phyloP scores from a whole-genome alignment of 805 yeast species.

The Wickerhamomyces subpelliculosus region DNA sequence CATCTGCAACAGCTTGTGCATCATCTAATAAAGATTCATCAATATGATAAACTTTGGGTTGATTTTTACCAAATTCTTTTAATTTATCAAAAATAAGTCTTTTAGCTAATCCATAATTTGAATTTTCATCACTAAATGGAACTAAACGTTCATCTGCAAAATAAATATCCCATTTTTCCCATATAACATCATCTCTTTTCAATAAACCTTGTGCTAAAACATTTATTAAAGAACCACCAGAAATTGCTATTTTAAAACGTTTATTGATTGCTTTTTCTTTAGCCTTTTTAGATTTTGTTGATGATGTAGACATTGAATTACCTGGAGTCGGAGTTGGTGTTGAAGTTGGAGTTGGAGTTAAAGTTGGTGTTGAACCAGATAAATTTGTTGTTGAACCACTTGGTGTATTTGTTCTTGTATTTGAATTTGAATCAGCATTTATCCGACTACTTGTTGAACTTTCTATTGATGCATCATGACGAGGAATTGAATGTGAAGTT shows the following conservation, averaged over 20 bases:
- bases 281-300: constrained; percentile 28
- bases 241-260: constrained; percentile 82
- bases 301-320: constrained; percentile 7
- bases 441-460: constrained; percentile 5
- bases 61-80: constrained; percentile 23
- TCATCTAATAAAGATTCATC: constrained; percentile 69
- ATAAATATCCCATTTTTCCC: constrained; percentile 94
- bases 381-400: constrained; percentile 4
- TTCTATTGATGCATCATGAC: constrained; percentile 6
- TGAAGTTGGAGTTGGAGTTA: constrained; percentile 4
- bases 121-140: constrained; percentile 73
- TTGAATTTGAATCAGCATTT: background rate
- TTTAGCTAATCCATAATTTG: constrained; percentile 88
- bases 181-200: constrained; percentile 66
- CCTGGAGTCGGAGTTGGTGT: constrained; percentile 9
- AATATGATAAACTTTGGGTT: constrained; percentile 77
- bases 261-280: constrained; percentile 44
- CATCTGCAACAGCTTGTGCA: constrained; percentile 91
- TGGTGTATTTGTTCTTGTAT: constrained; percentile 7
- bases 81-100: constrained; percentile 71
- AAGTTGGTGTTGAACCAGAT: constrained; percentile 4
- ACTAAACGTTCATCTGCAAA: constrained; percentile 96
- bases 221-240: constrained; percentile 88
- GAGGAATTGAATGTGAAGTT: constrained; percentile 1
- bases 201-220: constrained; percentile 84